phyloP scores from a whole-genome alignment of 805 yeast genomes.

The Kazachstania psychrophila region DNA sequence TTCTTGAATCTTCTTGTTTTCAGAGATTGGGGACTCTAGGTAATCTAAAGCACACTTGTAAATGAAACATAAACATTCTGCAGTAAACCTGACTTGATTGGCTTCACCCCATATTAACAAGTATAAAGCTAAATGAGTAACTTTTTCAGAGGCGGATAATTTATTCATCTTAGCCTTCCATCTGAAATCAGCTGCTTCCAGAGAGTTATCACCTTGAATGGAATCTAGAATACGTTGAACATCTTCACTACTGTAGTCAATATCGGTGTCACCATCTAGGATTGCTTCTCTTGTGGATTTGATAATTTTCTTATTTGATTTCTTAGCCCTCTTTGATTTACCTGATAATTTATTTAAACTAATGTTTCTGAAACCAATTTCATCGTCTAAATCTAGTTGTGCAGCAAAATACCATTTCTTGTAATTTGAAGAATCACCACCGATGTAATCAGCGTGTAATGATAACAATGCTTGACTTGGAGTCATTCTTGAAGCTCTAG shows the following conservation, averaged over 20 bases:
- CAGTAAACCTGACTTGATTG: conserved; percentile 75
- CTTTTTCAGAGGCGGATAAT: conserved; percentile 46
- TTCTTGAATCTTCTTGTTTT: conserved; percentile 72
- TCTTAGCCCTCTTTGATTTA: conserved; percentile 75
- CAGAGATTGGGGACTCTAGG: conserved; percentile 78
- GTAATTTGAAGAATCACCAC: conserved; percentile 80
- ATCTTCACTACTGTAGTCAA: conserved; percentile 31
- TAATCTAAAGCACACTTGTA: conserved; percentile 88
- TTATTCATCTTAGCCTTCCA: conserved; percentile 62
- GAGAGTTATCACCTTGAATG: conserved; percentile 72
- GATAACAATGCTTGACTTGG: conserved; percentile 77
- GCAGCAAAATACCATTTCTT: conserved; percentile 90
- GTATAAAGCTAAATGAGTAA: conserved; percentile 59
- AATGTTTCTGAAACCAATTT: conserved; percentile 47
- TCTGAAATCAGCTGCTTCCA: conserved; percentile 77
- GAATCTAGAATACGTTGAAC: conserved; percentile 50
- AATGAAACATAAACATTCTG: conserved; percentile 79
- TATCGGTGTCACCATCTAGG: not conserved
- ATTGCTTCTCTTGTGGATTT: conserved; percentile 36
- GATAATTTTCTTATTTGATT: conserved; percentile 54
- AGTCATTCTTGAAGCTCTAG: conserved; percentile 79
- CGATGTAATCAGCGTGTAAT: conserved; percentile 78
- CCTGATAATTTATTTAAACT: conserved; percentile 62
- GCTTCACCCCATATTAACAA: conserved; percentile 87
- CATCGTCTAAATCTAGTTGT: conserved; percentile 65